phyloP scores from a whole-genome alignment of 768 basidiomycete species.

The Trametes gibbosa region DNA sequence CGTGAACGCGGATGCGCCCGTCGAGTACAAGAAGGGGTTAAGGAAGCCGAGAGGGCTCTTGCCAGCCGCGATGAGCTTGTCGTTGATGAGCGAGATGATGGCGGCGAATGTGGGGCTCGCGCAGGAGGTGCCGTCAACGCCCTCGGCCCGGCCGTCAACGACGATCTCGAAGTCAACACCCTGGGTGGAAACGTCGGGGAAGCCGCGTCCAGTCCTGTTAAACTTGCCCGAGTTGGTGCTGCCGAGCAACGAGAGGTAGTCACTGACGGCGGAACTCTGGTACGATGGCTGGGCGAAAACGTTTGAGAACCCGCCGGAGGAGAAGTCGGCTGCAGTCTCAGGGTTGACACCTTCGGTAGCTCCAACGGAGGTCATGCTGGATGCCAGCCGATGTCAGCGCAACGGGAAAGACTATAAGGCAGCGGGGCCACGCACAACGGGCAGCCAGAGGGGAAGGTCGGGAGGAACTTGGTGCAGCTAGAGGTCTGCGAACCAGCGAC shows the following conservation, averaged over 20 bases:
- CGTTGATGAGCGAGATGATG: conserved; percentile 54
- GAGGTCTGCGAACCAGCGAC: conserved; percentile 47
- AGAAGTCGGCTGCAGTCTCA: conserved; percentile 58
- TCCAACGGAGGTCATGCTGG: conserved; percentile 55
- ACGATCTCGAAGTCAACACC: conserved; percentile 46
- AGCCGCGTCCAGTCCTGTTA: conserved; percentile 44
- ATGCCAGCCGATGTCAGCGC: neutral
- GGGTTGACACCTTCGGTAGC: conserved; percentile 54
- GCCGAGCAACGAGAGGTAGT: conserved; percentile 45
- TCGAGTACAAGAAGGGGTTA: conserved; percentile 35
- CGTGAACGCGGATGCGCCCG: conserved; percentile 27
- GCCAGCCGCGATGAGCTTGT: conserved; percentile 30
- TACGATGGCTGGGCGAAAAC: conserved; percentile 53
- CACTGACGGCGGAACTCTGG: conserved; percentile 44
- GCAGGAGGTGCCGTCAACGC: conserved; percentile 60
- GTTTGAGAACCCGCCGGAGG: conserved; percentile 73
- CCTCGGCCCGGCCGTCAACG: conserved; percentile 33
- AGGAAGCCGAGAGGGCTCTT: conserved; percentile 37
- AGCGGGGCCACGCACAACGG: conserved; percentile 31
- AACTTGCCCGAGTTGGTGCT: conserved; percentile 55
- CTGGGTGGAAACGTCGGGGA: conserved; percentile 68
- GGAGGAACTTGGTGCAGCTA: conserved; percentile 48
- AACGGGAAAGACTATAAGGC: no score
- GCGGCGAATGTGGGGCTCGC: conserved; percentile 61
- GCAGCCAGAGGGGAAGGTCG: conserved; percentile 52